phyloP scores from a whole-genome alignment of 2,329 filamentous ascomycete species.

The Aureobasidium vineae region DNA sequence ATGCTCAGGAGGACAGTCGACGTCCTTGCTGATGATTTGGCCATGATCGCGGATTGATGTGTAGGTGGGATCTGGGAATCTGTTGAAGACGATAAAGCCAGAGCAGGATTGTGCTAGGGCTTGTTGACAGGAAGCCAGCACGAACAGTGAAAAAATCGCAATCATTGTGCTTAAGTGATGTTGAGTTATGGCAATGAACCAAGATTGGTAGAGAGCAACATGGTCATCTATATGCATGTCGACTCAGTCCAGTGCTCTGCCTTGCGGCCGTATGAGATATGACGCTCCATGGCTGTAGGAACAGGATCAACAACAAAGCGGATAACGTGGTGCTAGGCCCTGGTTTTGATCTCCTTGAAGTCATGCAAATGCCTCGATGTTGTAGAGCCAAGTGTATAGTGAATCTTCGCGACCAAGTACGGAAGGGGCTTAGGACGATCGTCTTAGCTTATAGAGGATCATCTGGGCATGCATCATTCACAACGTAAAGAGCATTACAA shows the following conservation, averaged over 20 bases:
- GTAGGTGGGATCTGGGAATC: neutral
- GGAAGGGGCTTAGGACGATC: neutral
- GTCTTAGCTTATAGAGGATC: neutral
- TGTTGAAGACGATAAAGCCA: neutral
- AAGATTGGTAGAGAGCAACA: neutral
- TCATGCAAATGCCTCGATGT: neutral
- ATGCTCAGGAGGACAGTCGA: neutral
- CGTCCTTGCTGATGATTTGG: neutral
- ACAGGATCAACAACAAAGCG: neutral
- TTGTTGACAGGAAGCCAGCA: neutral
- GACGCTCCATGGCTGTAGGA: neutral
- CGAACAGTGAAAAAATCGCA: neutral
- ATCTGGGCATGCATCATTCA: neutral
- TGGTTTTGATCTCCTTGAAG: neutral
- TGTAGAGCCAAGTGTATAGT: constrained; percentile 1
- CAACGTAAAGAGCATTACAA: too few species aligned
- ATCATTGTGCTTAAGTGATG: neutral
- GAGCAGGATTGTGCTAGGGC: constrained; percentile 1
- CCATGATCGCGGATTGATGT: neutral
- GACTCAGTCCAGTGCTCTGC: neutral
- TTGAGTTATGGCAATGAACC: neutral
- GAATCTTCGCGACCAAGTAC: neutral
- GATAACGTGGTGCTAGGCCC: neutral
- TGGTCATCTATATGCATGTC: neutral
- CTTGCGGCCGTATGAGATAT: neutral